Base-by-base conservation (phyloP, 2,329 filamentous ascomycete species). In the Colletotrichum liriopes region DNA sequence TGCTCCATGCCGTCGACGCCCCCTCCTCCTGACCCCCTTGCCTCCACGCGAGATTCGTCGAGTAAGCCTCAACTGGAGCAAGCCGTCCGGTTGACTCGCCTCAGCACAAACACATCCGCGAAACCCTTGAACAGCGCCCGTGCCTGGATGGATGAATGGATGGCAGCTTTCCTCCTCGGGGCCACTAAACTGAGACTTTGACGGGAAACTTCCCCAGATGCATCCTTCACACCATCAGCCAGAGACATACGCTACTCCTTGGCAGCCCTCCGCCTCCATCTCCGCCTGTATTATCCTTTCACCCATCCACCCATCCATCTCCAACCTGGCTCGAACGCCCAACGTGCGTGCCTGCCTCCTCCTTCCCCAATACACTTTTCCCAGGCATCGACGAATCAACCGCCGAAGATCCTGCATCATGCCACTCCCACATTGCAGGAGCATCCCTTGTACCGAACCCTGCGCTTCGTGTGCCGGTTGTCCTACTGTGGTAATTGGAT, bases 391-490 rank as follows among this genome's bases (percentile, higher is more conserved):
- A 52, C 68, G 58, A 67, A 52, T 68, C 65, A 68, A 3, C 49
- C 51, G n/a, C 61, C n/a, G 61, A 32, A 55, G 37, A 65, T 51
- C 49, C 58, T 52, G 20, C 41, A 51, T 63, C 58, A 37, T 45
- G 29, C 23, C 64, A 60, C 35, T 49, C 20, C 32, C 23, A 59
- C 32, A 39, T 52, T 52, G 52, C 26, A 59, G 67, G 16, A 61
- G 43, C 64, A 58, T 63, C 68, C 68, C 58, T 67, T 71, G 41
- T 58, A 51, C 65, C 68, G 65, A 63, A 39, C 52, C 56, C 47
- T 67, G 39, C 26, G 29, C 32, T 9, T 47, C 23, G 43, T 45
- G 23, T 67, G 49, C 35, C 56, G 51, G 58, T 62, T 45, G 43
- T 52, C 67, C 65, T 56, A 63, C 43, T 41, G 23, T 11, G 18